Evolutionary conservation across 495 filamentous ascomycete species (phyloP).

Genomic region (Neurospora sp.): DNA sequence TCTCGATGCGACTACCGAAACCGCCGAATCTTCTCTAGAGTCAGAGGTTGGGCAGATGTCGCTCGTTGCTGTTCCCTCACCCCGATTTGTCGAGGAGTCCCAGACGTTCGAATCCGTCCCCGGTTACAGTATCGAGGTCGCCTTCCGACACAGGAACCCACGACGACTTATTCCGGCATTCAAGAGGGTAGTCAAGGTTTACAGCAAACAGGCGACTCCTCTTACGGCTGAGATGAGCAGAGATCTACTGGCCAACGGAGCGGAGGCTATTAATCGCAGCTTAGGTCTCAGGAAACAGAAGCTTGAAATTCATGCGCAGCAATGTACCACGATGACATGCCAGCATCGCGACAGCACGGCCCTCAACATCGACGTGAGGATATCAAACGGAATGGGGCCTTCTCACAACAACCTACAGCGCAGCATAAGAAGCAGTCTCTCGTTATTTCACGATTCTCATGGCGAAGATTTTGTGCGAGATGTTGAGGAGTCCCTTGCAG

Average conservation of each 20-base stretch:
- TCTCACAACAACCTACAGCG: slow-evolving; percentile 22
- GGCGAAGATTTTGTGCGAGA: slow-evolving; percentile 25
- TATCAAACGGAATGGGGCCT: slow-evolving; percentile 34
- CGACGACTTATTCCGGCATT: slow-evolving; percentile 19
- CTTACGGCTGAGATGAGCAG: slow-evolving; percentile 30
- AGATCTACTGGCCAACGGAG: slow-evolving; percentile 26
- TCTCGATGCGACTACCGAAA: slow-evolving; percentile 19
- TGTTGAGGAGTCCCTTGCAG: slow-evolving; percentile 17
- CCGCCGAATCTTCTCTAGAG: slow-evolving; percentile 19
- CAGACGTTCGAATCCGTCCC: slow-evolving; percentile 33
- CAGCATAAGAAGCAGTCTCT: slow-evolving; percentile 26
- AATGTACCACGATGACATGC: slow-evolving; percentile 17
- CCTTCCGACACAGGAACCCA: slow-evolving; percentile 27
- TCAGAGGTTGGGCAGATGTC: slow-evolving; percentile 23
- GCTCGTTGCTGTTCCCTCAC: slow-evolving; percentile 28
- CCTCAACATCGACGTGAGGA: slow-evolving; percentile 26
- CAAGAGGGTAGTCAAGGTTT: slow-evolving; percentile 21
- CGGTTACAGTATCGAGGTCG: slow-evolving; percentile 32
- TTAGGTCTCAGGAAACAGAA: slow-evolving; percentile 25
- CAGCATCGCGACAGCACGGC: slow-evolving; percentile 24
- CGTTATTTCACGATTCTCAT: slow-evolving; percentile 27
- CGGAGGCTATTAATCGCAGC: slow-evolving; percentile 25
- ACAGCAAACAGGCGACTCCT: slow-evolving; percentile 30
- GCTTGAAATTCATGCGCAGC: slow-evolving; percentile 18
- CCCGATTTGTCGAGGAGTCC: slow-evolving; percentile 29